A percentile compares a stretch with the other conserved stretches of the same genome.
Evolutionary conservation across 495 filamentous ascomycete genomes (phyloP).

Genomic region (Daldinia loculata): DNA sequence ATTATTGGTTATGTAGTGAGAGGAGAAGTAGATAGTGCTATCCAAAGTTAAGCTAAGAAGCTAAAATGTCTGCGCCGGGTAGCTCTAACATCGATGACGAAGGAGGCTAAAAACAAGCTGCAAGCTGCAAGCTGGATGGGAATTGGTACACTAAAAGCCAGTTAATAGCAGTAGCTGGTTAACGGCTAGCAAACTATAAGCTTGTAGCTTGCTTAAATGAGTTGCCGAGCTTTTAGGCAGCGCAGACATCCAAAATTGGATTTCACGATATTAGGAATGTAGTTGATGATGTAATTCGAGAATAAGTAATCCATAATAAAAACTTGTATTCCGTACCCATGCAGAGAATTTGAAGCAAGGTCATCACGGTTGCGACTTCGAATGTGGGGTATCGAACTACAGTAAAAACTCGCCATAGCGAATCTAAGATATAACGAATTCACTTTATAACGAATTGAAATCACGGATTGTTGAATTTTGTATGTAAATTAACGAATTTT

Average conservation of each 20-base stretch:
- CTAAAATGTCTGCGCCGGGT: constrained; percentile 12
- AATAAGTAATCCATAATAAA: constrained; percentile 20
- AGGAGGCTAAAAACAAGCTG: constrained; percentile 32
- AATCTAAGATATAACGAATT: too few species aligned
- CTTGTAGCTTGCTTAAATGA: neutral
- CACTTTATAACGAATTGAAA: too few species aligned
- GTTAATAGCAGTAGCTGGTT: neutral
- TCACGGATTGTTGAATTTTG: too few species aligned
- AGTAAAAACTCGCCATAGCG: too few species aligned
- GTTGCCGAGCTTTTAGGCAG: neutral
- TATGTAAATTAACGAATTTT: too few species aligned
- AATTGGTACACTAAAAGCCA: too few species aligned
- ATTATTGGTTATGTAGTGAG: neutral
- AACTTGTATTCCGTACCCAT: neutral
- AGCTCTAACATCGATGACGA: constrained; percentile 37
- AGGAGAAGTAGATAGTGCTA: constrained; percentile 11
- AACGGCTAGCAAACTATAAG: constrained; percentile 7
- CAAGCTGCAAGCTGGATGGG: neutral
- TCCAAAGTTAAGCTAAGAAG: constrained; percentile 14
- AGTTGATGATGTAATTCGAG: constrained; percentile 36
- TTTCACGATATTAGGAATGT: constrained; percentile 25
- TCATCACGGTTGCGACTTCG: constrained; percentile 16
- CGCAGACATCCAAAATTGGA: constrained; percentile 1
- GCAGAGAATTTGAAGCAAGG: constrained; percentile 10
- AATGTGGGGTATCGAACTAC: constrained; percentile 24